These are phyloP conservation scores for Lichenothelia convexa DNA, from an alignment of 495 filamentous ascomycete genomes.

Conservation along the genomic window DNA sequence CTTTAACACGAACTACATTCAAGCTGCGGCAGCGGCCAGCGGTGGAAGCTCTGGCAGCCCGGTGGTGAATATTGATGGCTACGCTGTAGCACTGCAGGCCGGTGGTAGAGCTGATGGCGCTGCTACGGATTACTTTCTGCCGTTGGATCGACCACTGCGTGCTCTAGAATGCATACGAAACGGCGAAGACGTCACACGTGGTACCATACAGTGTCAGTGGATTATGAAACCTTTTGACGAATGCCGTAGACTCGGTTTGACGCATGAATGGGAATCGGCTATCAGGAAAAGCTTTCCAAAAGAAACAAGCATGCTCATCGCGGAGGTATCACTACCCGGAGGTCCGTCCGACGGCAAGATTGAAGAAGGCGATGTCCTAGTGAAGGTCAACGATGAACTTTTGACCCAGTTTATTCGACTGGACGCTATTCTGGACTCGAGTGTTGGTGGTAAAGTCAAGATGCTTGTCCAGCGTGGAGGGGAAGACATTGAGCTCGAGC, in stretches of 20 bases:
- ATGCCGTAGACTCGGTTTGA: slow-evolving; percentile 76
- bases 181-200: slow-evolving; percentile 54
- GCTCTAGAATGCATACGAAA: slow-evolving; percentile 73
- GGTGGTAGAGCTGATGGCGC: slow-evolving; percentile 86
- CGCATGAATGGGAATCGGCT: slow-evolving; percentile 65
- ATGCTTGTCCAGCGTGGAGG: slow-evolving; percentile 78
- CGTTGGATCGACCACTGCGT: slow-evolving; percentile 70
- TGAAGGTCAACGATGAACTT: slow-evolving; percentile 86
- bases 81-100: slow-evolving; percentile 84
- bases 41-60: slow-evolving; percentile 94
- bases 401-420: slow-evolving; percentile 84
- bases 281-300: slow-evolving; percentile 69
- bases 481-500: slow-evolving; percentile 66
- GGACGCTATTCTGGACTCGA: slow-evolving; percentile 86
- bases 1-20: slow-evolving; percentile 99
- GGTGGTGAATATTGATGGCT: slow-evolving; percentile 87
- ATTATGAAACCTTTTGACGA: slow-evolving; percentile 94
- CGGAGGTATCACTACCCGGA: slow-evolving; percentile 82
- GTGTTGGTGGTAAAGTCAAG: slow-evolving; percentile 53
- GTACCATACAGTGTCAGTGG: slow-evolving; percentile 98
- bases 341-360: slow-evolving; percentile 72
- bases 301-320: slow-evolving; percentile 91
- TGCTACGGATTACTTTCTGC: slow-evolving; percentile 95
- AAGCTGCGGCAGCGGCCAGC: slow-evolving; percentile 89
- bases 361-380: slow-evolving; percentile 87